Evolutionary conservation across 106 monocot species (phyloP).

Genomic region (Dendrobium huoshanense): DNA sequence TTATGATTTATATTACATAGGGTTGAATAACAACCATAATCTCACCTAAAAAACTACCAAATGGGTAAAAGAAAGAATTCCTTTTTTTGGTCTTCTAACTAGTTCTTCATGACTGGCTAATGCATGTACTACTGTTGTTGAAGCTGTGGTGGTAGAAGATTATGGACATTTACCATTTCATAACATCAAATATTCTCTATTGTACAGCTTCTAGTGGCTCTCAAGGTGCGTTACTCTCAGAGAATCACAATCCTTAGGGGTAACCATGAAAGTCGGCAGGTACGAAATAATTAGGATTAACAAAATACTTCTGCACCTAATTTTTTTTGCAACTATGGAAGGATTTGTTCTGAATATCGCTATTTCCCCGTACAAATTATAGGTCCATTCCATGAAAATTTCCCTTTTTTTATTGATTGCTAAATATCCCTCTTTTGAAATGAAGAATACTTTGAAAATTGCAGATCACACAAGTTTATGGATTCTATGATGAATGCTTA

Average conservation of each 20-base stretch:
- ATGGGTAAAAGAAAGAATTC: neutral
- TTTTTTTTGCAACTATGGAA: conserved; percentile 1
- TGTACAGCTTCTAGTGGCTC: conserved; percentile 82
- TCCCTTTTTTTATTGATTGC: neutral
- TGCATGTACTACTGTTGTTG: neutral
- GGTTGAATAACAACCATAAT: neutral
- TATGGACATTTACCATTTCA: neutral
- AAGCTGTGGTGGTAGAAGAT: neutral
- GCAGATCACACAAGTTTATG: conserved; percentile 99
- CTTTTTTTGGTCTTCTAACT: neutral
- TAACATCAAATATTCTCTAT: neutral
- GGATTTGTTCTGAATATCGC: neutral
- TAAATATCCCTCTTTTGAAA: neutral
- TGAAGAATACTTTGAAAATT: conserved; percentile 15
- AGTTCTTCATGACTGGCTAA: neutral
- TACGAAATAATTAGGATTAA: too few species aligned
- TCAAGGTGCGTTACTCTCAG: conserved; percentile 94
- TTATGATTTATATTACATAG: neutral
- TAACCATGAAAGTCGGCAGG: conserved; percentile 99
- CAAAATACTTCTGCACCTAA: neutral
- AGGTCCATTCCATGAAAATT: neutral
- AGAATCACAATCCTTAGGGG: conserved; percentile 94
- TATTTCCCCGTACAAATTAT: neutral
- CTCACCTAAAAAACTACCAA: neutral
- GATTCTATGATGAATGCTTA: conserved; percentile 99